Evolutionary conservation across 148 eudicot species (phyloP), one percentile per base, ranked within the genome.

Genomic region (Vaccinium macrocarpon): DNA sequence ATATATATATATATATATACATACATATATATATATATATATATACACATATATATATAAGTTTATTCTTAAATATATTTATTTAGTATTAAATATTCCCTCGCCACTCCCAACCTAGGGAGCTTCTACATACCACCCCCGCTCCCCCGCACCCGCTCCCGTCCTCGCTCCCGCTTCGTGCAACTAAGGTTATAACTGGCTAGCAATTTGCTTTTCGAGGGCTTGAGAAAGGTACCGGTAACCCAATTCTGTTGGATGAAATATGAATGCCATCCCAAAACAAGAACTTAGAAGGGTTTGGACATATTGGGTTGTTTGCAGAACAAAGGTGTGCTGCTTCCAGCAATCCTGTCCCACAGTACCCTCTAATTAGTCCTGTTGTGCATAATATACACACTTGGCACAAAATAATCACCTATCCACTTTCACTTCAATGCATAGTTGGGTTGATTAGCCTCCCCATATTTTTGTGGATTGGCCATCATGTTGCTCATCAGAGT

Each of bases 341-440:
- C 15, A 89, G 19, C 23, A 90, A 74, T 68, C 93, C 95, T 49
- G 93, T 90, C 11, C 95, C 94, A n/a, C 95, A 94, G 78, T 95
- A 94, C 27, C 92, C 94, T 83, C 85, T 86, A 42, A 21, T 52
- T 61, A 92, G 86, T n/a, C 91, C 95, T 92, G 90, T 78, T 49
- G 77, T 35, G 49, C 77, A 53, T 62, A 8, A 62, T 62, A 62
- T 52, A 21, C 32, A 82, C 48, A 8, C 21, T 68, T 27, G 10
- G 71, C 38, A 25, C 68, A n/a, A 18, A 59, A 61, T 61, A n/a
- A n/a, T 61, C 68, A 61, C 12, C n/a, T n/a, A 57, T 61, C 68
- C 27, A n/a, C 68, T 61, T 62, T 62, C 68, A n/a, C 10, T n/a
- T n/a, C 68, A 62, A 62, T 25, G 35, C 15, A 66, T 25, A 5